Percentiles rank a stretch among this genome's conserved stretches.
phyloP scores from a whole-genome alignment of 257 asterid species.

The Nicotiana noctiflora region DNA sequence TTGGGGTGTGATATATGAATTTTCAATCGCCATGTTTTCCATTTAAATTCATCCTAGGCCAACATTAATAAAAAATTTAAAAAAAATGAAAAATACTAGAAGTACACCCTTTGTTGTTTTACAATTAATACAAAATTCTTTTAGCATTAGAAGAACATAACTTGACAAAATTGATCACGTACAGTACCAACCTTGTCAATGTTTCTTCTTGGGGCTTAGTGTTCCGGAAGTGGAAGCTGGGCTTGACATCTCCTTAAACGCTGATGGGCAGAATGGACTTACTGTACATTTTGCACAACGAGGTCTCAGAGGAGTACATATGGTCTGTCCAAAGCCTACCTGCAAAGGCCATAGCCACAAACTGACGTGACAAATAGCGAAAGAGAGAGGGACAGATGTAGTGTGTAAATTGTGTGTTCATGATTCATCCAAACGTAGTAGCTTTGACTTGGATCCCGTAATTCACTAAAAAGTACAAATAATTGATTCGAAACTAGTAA shows the following conservation, averaged over 20 bases:
- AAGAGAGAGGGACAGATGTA: background rate
- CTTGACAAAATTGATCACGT: background rate
- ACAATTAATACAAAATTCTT: background rate
- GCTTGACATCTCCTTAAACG: slow-evolving; percentile 60
- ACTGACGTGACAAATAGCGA: background rate
- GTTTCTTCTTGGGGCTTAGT: background rate
- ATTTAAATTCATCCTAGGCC: too few species aligned
- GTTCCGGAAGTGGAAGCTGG: slow-evolving; percentile 41
- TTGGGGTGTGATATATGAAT: too few species aligned
- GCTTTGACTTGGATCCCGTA: too few species aligned
- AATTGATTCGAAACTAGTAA: too few species aligned
- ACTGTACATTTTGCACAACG: slow-evolving; percentile 60
- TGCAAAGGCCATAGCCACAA: slow-evolving; percentile 8
- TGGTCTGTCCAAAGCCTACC: slow-evolving; percentile 95
- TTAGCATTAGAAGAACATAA: background rate
- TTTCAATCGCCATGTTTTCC: too few species aligned
- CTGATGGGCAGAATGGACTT: slow-evolving; percentile 73
- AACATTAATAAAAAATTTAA: too few species aligned
- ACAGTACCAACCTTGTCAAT: background rate
- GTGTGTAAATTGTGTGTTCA: too few species aligned
- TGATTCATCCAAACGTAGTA: too few species aligned
- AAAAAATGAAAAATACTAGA: too few species aligned
- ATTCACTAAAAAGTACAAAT: too few species aligned
- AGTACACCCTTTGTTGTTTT: too few species aligned
- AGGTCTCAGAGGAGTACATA: slow-evolving; percentile 87